A percentile compares a stretch with the other conserved stretches of the same genome.
Conservation (phyloP, 2,329 filamentous ascomycete genomes). For the Xylariales sp. region DNA sequence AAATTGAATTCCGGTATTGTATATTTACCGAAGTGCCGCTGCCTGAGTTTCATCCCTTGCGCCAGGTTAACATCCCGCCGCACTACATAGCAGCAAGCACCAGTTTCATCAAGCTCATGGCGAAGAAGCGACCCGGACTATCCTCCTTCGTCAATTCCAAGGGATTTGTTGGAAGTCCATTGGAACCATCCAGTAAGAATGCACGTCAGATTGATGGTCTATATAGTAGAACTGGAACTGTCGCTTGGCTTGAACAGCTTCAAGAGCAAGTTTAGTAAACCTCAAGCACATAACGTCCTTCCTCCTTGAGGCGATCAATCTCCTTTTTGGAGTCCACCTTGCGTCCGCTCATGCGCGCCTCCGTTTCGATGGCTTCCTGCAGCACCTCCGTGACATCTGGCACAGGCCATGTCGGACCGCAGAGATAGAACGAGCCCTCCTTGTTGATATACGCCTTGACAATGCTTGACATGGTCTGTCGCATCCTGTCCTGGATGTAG, state of each 20-base stretch:
- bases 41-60: background rate
- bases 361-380: slow-evolving; percentile 80
- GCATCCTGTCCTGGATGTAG: slow-evolving; percentile 98
- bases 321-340: slow-evolving; percentile 84
- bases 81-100: background rate
- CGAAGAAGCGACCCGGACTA: slow-evolving; percentile 8
- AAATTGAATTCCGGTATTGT: slow-evolving; percentile 5
- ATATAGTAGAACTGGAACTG: too few species aligned
- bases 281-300: slow-evolving; percentile 88
- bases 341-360: slow-evolving; percentile 65
- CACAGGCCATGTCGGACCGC: slow-evolving; percentile 96
- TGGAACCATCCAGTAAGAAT: too few species aligned
- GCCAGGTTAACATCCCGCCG: slow-evolving; percentile 4
- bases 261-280: slow-evolving; percentile 65
- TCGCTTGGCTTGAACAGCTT: too few species aligned
- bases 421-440: slow-evolving; percentile 93
- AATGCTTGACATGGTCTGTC: slow-evolving; percentile 78
- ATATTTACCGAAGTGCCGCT: background rate
- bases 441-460: slow-evolving; percentile 80
- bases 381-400: slow-evolving; percentile 93
- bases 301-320: slow-evolving; percentile 97
- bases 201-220: too few species aligned
- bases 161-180: background rate
- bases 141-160: background rate
- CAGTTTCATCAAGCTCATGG: slow-evolving; percentile 5